phyloP scores from a whole-genome alignment of 148 eudicot genomes.

The Nepenthes mirabilis region DNA sequence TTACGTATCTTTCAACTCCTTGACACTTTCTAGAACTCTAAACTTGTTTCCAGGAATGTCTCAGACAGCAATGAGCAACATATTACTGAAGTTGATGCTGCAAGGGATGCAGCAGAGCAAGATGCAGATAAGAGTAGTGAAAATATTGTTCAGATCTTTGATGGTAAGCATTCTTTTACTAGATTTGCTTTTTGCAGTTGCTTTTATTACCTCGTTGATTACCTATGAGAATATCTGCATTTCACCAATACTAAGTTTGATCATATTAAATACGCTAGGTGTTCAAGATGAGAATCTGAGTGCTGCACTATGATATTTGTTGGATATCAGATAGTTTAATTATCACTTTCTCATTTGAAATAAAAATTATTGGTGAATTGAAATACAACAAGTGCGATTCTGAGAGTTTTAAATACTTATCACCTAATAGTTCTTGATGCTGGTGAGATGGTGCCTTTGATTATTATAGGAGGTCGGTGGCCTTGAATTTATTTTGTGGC shows the following conservation, averaged over 20 bases:
- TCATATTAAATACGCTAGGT: no score
- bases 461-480: no score
- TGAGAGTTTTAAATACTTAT: no score
- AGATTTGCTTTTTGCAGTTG: neutral
- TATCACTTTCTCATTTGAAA: no score
- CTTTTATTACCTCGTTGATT: neutral
- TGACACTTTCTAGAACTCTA: neutral
- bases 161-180: slow-evolving; percentile 29
- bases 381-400: no score
- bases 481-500: no score
- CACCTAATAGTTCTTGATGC: no score
- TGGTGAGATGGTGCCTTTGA: no score
- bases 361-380: no score
- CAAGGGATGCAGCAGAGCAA: slow-evolving; percentile 51
- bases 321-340: no score
- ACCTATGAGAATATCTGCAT: neutral
- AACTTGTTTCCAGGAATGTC: slow-evolving; percentile 28
- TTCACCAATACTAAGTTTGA: neutral
- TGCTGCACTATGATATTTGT: no score
- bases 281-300: no score
- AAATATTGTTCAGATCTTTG: slow-evolving; percentile 35
- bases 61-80: slow-evolving; percentile 49
- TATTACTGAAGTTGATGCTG: slow-evolving; percentile 47
- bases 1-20: neutral
- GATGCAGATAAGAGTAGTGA: slow-evolving; percentile 47